Conservation (phyloP, 2,329 filamentous ascomycete genomes). For the Diaporthe batatas region DNA sequence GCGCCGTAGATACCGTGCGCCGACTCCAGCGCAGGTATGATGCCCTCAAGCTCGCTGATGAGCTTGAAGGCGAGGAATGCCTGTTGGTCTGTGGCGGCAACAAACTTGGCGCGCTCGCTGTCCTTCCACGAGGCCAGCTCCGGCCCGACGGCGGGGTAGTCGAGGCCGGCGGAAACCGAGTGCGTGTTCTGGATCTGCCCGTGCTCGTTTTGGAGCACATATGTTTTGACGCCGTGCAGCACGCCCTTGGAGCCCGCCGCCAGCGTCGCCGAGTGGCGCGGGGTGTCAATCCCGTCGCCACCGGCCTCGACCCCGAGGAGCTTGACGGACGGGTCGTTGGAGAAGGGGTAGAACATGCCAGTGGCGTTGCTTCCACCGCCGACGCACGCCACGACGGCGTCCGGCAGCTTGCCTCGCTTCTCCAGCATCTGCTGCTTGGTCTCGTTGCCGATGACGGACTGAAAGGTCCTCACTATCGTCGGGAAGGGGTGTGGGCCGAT, state of each 20-base stretch:
- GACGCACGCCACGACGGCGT: slow-evolving; percentile 96
- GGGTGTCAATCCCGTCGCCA: slow-evolving; percentile 90
- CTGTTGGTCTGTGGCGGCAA: slow-evolving; percentile 91
- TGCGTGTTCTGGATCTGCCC: slow-evolving; percentile 96
- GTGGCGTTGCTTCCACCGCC: slow-evolving; percentile 95
- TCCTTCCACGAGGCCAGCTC: slow-evolving; percentile 97
- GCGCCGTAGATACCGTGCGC: slow-evolving; percentile 93
- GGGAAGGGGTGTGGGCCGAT: slow-evolving; percentile 99
- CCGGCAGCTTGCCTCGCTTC: slow-evolving; percentile 88
- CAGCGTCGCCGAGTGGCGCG: slow-evolving; percentile 88
- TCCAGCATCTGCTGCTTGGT: slow-evolving; percentile 92
- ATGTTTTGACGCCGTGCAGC: slow-evolving; percentile 94
- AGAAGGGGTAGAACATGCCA: slow-evolving; percentile 99
- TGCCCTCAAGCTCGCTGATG: slow-evolving; percentile 90
- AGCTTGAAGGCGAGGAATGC: slow-evolving; percentile 90
- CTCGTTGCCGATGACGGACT: slow-evolving; percentile 95
- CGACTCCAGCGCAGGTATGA: slow-evolving; percentile 95
- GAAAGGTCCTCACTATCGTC: slow-evolving; percentile 96
- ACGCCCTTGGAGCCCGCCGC: slow-evolving; percentile 90
- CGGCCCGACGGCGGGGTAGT: slow-evolving; percentile 96
- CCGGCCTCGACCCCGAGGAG: slow-evolving; percentile 95
- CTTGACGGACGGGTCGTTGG: slow-evolving; percentile 85
- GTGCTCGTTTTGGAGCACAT: slow-evolving; percentile 91
- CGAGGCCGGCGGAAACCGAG: slow-evolving; percentile 94
- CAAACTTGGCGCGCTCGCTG: slow-evolving; percentile 84